Base-by-base conservation (phyloP, 2,329 filamentous ascomycete genomes). In the Exophiala sideris region DNA sequence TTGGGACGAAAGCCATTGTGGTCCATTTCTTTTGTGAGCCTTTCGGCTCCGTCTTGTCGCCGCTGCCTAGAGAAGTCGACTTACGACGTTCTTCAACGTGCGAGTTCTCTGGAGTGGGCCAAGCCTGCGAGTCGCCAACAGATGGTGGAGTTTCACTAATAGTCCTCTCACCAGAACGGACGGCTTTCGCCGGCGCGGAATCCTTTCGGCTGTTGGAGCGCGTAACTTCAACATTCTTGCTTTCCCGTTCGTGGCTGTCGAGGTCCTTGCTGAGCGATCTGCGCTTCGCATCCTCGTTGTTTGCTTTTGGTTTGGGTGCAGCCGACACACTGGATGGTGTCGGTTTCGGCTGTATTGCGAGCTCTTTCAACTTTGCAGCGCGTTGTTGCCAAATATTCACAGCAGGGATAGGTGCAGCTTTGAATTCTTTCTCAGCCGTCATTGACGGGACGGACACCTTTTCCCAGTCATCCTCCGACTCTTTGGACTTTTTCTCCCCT, bases 371-470 rank as follows among this genome's bases (percentile, higher is more conserved):
- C 67, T 78, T 79, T 36, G 76, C 73, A n/a, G 78, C 71, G 57
- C 91, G 83, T 71, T 91, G 84, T 59, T 85, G 81, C 92, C 94
- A 99, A 58, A 91, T 77, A 70, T 99, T 99, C 54, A 96, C 87
- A 1, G 83, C 71, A 0, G 94, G 94, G 40, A 88, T 79, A 29
- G 90, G 87, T 14, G 92, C 92, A 57, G 94, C 89, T 44, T 87
- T 86, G 39, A 96, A 77, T 64, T 86, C 81, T 57, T 76, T 71
- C 41, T 83, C 74, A 2, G 54, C 54, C 32, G 55, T 44, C 47
- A 59, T 45, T 10, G 62, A 64, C 63, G 81, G 75, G 11, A 76
- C 75, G 57, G 82, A 74, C 56, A 81, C 79, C 62, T 82, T 82
- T 63, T 85, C 82, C 61, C 85, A 83, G 41, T 79, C 76, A 14